Percentiles rank a stretch among this genome's conserved stretches.
These are phyloP conservation scores for Cnidoscolus chayamansa DNA, from an alignment of 441 rosid species.

Conservation along the genomic window DNA sequence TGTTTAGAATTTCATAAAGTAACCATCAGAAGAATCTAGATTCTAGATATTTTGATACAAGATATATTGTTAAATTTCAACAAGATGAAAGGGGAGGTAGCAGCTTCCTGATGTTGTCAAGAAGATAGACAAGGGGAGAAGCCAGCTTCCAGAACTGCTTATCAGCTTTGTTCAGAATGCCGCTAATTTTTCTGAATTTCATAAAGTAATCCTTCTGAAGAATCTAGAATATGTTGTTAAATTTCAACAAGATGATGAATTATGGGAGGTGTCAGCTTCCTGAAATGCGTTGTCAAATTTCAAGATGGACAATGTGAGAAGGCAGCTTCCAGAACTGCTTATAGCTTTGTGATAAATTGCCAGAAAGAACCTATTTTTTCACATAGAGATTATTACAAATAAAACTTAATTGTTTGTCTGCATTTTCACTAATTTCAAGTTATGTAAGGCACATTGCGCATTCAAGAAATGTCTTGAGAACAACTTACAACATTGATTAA, in stretches of 20 bases:
- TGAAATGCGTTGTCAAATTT: background rate
- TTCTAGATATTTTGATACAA: background rate
- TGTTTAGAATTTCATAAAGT: background rate
- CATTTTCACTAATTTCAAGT: background rate
- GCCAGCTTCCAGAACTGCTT: no score
- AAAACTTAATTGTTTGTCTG: background rate
- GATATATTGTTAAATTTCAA: background rate
- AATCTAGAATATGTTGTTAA: background rate
- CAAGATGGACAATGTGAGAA: background rate
- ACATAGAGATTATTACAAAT: background rate
- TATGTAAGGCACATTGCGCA: background rate
- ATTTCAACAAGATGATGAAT: background rate
- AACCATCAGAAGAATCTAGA: no score
- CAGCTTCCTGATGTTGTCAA: no score
- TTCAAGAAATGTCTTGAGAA: constrained; percentile 4
- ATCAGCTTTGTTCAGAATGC: no score
- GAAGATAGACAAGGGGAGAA: no score
- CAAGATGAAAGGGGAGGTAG: no score
- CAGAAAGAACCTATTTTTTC: background rate
- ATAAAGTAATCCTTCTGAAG: background rate
- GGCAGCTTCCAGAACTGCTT: background rate
- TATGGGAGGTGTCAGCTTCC: background rate
- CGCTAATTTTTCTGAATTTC: background rate
- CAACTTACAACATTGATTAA: constrained; percentile 72
- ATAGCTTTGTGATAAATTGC: background rate